Conservation (phyloP, 1,284 basidiomycete species). For the Leucoagaricus sp. region DNA sequence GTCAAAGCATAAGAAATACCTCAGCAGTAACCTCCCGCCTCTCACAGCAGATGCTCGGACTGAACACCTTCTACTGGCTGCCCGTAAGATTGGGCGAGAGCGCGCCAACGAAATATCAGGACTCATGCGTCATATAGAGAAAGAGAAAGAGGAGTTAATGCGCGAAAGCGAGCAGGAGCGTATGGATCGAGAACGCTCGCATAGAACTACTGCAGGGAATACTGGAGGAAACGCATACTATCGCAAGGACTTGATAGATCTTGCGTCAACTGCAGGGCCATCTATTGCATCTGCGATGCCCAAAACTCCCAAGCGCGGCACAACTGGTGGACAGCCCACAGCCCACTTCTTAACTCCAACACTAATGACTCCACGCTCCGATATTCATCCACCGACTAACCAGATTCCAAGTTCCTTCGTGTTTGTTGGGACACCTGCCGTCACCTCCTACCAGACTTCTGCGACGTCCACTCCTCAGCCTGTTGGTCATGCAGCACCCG, state of each 20-base stretch:
- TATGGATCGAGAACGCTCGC: constrained; percentile 27
- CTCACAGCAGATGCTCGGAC: constrained; percentile 56
- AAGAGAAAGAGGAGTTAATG: constrained; percentile 31
- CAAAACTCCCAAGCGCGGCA: constrained; percentile 30
- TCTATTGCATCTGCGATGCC: constrained; percentile 10
- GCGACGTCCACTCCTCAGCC: neutral
- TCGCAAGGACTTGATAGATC: constrained; percentile 17
- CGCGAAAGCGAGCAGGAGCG: constrained; percentile 30
- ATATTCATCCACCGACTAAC: neutral
- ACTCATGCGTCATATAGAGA: constrained; percentile 32
- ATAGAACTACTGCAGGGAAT: constrained; percentile 25
- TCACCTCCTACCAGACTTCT: constrained; percentile 3
- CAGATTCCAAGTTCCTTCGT: constrained; percentile 8
- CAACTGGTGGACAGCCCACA: neutral
- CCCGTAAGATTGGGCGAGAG: constrained; percentile 55
- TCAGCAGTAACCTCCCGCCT: constrained; percentile 19
- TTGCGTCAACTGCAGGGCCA: neutral
- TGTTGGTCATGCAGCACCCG: neutral
- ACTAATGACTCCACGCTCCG: constrained; percentile 10
- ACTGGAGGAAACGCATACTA: constrained; percentile 29
- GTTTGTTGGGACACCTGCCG: constrained; percentile 8
- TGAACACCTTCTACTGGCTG: constrained; percentile 61
- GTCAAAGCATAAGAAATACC: constrained; percentile 21
- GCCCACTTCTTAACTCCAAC: constrained; percentile 13
- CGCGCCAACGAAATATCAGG: constrained; percentile 50